Evolutionary conservation across 805 yeast genomes (phyloP), one percentile per base, ranked within the genome.

Genomic region (Diddensiella transvaalensis): DNA sequence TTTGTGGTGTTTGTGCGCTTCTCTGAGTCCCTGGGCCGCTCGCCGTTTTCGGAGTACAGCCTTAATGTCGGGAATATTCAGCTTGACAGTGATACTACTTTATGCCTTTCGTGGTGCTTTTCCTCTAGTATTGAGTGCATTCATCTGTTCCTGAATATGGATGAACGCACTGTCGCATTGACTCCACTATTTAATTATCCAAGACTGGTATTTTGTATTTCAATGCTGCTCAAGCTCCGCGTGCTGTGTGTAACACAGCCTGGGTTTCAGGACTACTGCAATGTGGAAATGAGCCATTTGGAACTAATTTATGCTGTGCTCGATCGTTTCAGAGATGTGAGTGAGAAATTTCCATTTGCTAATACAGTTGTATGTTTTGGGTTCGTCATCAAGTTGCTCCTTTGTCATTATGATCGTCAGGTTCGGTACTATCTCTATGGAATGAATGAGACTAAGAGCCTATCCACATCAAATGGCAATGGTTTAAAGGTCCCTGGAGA

Each of bases 131-230:
- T 58, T 5, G 49, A 44, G 13, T 57, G 53, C 2, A 47, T 65
- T 15, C 57, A 60, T 26, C 13, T 49, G 3, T 56, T 56, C 3
- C 40, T 49, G 11, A 37, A 33, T 8, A 50, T 46, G 49, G 55
- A 72, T 1, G 67, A 69, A 3, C 72, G 67, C n/a, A 67, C 71
- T n/a, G 67, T 83, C 18, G 76, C 83, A 0, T 64, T 74, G 2
- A 68, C 78, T 49, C 90, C 90, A 13, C 43, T 52, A 53, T 61
- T 59, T 32, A 55, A 55, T 24, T 58, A 60, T 49, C 51, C 62
- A 3, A 40, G 65, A 23, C 44, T 64, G 38, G 58, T 61, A 1
- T 59, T 59, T 35, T 54, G 64, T 30, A 61, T 64, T 8, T 57
- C 64, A 1, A 40, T 63, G 10, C 54, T 66, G 3, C 52, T 66